Conservation (phyloP, 768 basidiomycete genomes). For the Clitopilus passeckerianus region DNA sequence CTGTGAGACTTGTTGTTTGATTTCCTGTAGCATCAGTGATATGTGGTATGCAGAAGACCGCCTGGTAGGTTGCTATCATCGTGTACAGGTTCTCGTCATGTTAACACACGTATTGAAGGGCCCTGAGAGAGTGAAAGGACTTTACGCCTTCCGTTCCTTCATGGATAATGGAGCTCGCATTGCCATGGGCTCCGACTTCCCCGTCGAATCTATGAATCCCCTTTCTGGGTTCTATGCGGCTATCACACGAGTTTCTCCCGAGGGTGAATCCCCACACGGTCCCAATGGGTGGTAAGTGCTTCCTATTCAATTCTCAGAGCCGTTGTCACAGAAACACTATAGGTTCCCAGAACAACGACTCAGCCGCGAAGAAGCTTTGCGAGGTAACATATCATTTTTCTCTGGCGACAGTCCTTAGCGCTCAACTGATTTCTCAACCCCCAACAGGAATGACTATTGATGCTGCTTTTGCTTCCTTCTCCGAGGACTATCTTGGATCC, state of each 20-base stretch:
- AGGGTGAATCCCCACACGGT: slow-evolving; percentile 79
- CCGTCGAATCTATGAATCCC: slow-evolving; percentile 85
- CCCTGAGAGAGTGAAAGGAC: slow-evolving; percentile 73
- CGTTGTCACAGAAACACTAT: slow-evolving; percentile 1
- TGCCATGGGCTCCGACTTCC: slow-evolving; percentile 84
- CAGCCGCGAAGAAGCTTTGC: slow-evolving; percentile 70
- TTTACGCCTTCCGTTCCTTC: slow-evolving; percentile 84
- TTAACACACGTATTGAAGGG: slow-evolving; percentile 41
- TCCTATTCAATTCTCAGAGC: background rate
- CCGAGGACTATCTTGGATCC: slow-evolving; percentile 69
- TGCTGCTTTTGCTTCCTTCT: slow-evolving; percentile 84
- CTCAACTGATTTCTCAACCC: background rate
- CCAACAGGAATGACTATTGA: slow-evolving; percentile 80
- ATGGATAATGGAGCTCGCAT: slow-evolving; percentile 62
- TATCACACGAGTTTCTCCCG: slow-evolving; percentile 63
- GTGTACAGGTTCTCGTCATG: background rate
- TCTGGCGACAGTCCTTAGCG: background rate
- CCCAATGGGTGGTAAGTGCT: slow-evolving; percentile 69
- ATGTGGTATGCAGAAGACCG: slow-evolving; percentile 90
- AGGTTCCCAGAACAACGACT: slow-evolving; percentile 85
- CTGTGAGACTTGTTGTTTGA: background rate
- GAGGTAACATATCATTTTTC: slow-evolving; percentile 34
- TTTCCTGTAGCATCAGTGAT: slow-evolving; percentile 58
- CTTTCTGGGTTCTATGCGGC: slow-evolving; percentile 87
- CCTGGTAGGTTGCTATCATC: slow-evolving; percentile 41